Evolutionary conservation across 768 basidiomycete species (phyloP).

Genomic region (Hebeloma cylindrosporum): DNA sequence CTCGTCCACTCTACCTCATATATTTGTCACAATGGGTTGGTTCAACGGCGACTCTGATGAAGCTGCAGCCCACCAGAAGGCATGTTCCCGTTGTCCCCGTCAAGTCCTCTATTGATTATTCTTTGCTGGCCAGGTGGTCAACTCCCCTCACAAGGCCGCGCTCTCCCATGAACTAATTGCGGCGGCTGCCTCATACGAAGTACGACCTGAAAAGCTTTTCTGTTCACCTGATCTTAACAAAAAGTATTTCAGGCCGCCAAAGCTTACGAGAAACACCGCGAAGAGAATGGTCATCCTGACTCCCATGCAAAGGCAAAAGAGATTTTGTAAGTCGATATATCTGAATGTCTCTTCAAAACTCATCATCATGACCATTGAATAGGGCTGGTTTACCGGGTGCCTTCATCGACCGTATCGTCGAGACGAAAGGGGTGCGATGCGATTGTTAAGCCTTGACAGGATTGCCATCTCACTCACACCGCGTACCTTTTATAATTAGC

Average conservation of each 20-base stretch:
- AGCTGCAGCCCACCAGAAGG: slow-evolving; percentile 41
- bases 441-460: neutral
- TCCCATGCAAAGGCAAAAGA: slow-evolving; percentile 59
- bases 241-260: slow-evolving; percentile 50
- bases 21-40: slow-evolving; percentile 39
- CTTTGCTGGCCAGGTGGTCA: slow-evolving; percentile 37
- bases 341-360: neutral
- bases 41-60: slow-evolving; percentile 42
- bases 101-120: neutral
- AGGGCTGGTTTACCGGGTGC: slow-evolving; percentile 54
- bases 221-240: neutral
- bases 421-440: slow-evolving; percentile 59
- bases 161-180: slow-evolving; percentile 68
- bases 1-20: neutral
- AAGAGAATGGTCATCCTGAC: slow-evolving; percentile 45
- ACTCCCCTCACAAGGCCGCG: slow-evolving; percentile 54
- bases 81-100: slow-evolving; percentile 7
- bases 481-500: slow-evolving; percentile 12
- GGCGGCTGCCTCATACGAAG: slow-evolving; percentile 66
- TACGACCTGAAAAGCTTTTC: slow-evolving; percentile 15
- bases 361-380: neutral
- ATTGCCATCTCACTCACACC: neutral
- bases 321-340: slow-evolving; percentile 35
- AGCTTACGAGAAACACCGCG: slow-evolving; percentile 56
- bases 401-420: slow-evolving; percentile 53